These are phyloP conservation scores for Leccinum ochraceum DNA, from an alignment of 768 basidiomycete species.

Conservation along the genomic window DNA sequence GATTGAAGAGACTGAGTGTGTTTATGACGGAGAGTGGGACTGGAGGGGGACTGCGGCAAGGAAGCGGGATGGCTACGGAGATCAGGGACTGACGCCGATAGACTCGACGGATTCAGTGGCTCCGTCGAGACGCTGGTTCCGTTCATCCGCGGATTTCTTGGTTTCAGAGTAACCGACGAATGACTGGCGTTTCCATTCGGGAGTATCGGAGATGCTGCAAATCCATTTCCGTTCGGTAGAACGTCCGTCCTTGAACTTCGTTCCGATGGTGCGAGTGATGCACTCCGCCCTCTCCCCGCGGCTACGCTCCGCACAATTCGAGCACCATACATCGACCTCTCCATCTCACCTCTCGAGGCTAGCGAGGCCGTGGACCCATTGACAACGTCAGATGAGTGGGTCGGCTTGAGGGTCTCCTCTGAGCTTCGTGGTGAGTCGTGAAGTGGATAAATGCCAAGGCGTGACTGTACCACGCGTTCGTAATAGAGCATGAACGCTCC, in stretches of 20 bases:
- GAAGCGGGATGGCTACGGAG: constrained; percentile 20
- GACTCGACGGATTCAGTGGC: constrained; percentile 11
- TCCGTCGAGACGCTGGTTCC: constrained; percentile 8
- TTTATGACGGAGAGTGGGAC: constrained; percentile 13
- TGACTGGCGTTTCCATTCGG: constrained; percentile 27
- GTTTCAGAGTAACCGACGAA: constrained; percentile 25
- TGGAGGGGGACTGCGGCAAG: constrained; percentile 12
- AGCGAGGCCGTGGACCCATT: constrained; percentile 53
- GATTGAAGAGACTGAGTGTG: constrained; percentile 15
- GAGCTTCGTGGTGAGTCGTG: constrained; percentile 47
- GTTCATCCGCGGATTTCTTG: constrained; percentile 15
- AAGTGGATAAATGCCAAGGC: constrained; percentile 35
- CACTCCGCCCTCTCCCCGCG: constrained; percentile 45
- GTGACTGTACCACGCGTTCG: constrained; percentile 59
- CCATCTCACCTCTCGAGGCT: constrained; percentile 27
- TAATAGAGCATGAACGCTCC: constrained; percentile 94
- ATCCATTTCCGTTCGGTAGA: constrained; percentile 15
- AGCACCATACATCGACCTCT: constrained; percentile 37
- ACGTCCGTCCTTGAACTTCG: constrained; percentile 20
- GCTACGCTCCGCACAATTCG: constrained; percentile 60
- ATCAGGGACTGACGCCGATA: constrained; percentile 31
- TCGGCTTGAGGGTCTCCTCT: constrained; percentile 66
- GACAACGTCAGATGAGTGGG: constrained; percentile 35
- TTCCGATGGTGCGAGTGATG: constrained; percentile 35
- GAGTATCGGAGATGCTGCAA: constrained; percentile 12